Evolutionary conservation across 805 yeast species (phyloP).

Genomic region (Yarrowia sp.): DNA sequence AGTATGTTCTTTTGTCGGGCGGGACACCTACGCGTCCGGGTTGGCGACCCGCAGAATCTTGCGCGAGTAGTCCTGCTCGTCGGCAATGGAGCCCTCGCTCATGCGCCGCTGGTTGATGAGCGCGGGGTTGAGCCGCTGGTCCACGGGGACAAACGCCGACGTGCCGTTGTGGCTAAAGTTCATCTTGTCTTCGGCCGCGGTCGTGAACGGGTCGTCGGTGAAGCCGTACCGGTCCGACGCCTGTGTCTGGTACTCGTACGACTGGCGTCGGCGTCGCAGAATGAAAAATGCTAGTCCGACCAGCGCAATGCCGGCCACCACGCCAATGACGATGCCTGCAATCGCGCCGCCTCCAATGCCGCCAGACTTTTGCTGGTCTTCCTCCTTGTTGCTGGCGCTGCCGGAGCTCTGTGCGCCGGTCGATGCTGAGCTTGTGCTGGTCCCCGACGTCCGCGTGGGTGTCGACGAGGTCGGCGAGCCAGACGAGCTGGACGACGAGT

Average conservation of each 20-base stretch:
- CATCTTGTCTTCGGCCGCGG: conserved; percentile 34
- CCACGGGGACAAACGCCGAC: conserved; percentile 41
- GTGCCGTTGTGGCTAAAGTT: conserved; percentile 24
- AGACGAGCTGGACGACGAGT: conserved; percentile 19
- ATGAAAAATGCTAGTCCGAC: conserved; percentile 44
- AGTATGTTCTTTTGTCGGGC: not conserved
- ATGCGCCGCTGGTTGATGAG: conserved; percentile 80
- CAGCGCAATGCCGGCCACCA: conserved; percentile 45
- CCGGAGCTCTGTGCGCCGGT: conserved; percentile 14
- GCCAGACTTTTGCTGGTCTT: conserved; percentile 29
- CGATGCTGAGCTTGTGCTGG: not conserved
- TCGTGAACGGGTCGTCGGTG: conserved; percentile 39
- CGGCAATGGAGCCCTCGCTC: conserved; percentile 82
- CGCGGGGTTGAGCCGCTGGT: conserved; percentile 67
- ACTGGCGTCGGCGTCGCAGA: conserved; percentile 44
- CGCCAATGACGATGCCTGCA: conserved; percentile 60
- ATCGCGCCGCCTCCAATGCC: conserved; percentile 48
- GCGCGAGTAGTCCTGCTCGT: conserved; percentile 76
- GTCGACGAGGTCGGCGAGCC: conserved; percentile 26
- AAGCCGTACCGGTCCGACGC: conserved; percentile 28
- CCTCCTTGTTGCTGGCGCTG: conserved; percentile 31
- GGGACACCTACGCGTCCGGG: conserved; percentile 59
- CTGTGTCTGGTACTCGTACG: conserved; percentile 38
- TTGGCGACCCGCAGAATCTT: conserved; percentile 84
- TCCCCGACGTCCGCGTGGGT: conserved; percentile 12